A percentile compares a stretch with the other conserved stretches of the same genome.
Conservation (phyloP, 2,329 filamentous ascomycete genomes). For the Aspergillus terreus region DNA sequence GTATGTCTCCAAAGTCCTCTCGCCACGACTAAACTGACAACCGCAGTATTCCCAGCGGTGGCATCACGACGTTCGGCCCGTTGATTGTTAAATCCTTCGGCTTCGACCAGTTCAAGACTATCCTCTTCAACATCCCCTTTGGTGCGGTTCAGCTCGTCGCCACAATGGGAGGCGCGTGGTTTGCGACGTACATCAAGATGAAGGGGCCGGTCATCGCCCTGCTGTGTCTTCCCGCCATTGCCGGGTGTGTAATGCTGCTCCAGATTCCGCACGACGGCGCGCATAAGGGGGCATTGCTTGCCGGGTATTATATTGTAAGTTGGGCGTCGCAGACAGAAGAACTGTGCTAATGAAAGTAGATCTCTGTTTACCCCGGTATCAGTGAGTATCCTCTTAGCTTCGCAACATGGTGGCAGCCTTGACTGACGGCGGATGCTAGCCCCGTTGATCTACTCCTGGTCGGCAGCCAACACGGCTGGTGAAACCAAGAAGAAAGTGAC, state of each 20-base stretch:
- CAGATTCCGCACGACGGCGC: slow-evolving; percentile 44
- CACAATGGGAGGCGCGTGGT: slow-evolving; percentile 55
- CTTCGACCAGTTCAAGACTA: slow-evolving; percentile 53
- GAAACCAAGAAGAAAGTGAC: slow-evolving; percentile 68
- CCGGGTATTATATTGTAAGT: slow-evolving; percentile 53
- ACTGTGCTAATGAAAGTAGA: slow-evolving; percentile 26
- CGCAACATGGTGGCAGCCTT: no score
- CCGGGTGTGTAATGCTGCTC: slow-evolving; percentile 54
- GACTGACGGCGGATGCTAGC: slow-evolving; percentile 30
- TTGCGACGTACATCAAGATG: slow-evolving; percentile 52
- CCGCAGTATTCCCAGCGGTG: slow-evolving; percentile 51
- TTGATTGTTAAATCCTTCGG: slow-evolving; percentile 58
- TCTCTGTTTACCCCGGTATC: slow-evolving; percentile 59
- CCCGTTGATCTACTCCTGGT: slow-evolving; percentile 69
- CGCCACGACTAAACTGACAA: not conserved
- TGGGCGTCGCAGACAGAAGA: not conserved
- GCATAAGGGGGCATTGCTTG: slow-evolving; percentile 50
- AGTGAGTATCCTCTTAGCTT: slow-evolving; percentile 27
- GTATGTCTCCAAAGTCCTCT: slow-evolving; percentile 22
- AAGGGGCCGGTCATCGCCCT: slow-evolving; percentile 55
- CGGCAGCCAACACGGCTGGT: slow-evolving; percentile 59
- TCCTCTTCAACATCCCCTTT: slow-evolving; percentile 60
- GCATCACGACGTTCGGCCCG: slow-evolving; percentile 57
- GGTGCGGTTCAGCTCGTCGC: slow-evolving; percentile 59
- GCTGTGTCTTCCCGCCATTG: slow-evolving; percentile 55